phyloP scores from a whole-genome alignment of 345 rosid genomes.

The Nasturtium officinale region DNA sequence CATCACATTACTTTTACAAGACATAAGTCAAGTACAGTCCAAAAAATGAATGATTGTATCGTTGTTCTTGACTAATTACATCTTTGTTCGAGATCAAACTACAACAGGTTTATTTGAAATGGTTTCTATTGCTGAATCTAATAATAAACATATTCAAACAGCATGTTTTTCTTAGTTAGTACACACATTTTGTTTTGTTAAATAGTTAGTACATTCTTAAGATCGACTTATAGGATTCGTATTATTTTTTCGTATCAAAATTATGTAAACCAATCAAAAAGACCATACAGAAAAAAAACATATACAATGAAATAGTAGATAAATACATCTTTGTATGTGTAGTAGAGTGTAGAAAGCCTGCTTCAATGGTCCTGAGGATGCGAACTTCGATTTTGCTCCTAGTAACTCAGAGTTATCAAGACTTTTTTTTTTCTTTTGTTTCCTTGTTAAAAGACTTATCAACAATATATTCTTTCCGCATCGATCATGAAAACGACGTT shows the following conservation, averaged over 20 bases:
- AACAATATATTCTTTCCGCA: neutral
- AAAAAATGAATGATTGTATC: too few relatives aligned
- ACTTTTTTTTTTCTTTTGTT: neutral
- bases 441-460: neutral
- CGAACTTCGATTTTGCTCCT: constrained; percentile 4
- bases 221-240: too few relatives aligned
- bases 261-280: neutral
- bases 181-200: too few relatives aligned
- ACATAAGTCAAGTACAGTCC: constrained; percentile 19
- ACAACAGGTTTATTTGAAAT: neutral
- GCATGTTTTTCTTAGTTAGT: neutral
- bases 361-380: constrained; percentile 3
- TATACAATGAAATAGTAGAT: neutral
- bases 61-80: too few relatives aligned
- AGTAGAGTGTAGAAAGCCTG: neutral
- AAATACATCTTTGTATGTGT: neutral
- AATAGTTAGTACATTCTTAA: neutral
- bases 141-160: neutral
- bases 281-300: neutral
- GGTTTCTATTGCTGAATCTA: neutral
- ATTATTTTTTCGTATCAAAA: neutral
- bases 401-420: neutral
- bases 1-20: constrained; percentile 38
- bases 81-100: too few relatives aligned
- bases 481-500: neutral